These are phyloP conservation scores for Avena sativa DNA, from an alignment of 176 grass and related monocot species.

Conservation along the genomic window DNA sequence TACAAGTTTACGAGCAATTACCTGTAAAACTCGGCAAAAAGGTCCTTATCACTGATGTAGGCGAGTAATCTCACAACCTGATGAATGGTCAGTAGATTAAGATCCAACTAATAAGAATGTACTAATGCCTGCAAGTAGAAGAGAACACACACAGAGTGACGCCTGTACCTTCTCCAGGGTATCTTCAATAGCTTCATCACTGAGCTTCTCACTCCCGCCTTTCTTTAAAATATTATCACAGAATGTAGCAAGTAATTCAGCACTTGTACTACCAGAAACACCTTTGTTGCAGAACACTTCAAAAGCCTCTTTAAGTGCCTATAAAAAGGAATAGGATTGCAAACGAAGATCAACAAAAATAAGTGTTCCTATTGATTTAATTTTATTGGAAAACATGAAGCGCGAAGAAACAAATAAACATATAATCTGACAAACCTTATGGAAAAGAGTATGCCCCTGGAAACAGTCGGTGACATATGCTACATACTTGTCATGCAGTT, in stretches of 20 bases:
- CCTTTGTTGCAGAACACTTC: slow-evolving; percentile 97
- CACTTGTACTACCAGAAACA: slow-evolving; percentile 88
- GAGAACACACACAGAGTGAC: slow-evolving; percentile 9
- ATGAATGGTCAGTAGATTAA: slow-evolving; percentile 34
- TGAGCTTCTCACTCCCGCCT: slow-evolving; percentile 93
- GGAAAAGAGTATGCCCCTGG: slow-evolving; percentile 88
- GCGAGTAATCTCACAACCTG: slow-evolving; percentile 96
- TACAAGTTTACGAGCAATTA: slow-evolving; percentile 37
- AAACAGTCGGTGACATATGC: slow-evolving; percentile 90
- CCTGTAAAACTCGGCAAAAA: slow-evolving; percentile 98
- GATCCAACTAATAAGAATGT: slow-evolving; percentile 5
- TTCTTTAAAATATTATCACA: slow-evolving; percentile 98
- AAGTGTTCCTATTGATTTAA: background rate
- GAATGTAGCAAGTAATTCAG: slow-evolving; percentile 83
- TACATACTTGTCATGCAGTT: slow-evolving; percentile 93
- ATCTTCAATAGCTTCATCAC: slow-evolving; percentile 97
- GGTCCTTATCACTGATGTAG: slow-evolving; percentile 93
- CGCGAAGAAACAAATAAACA: slow-evolving; percentile 17
- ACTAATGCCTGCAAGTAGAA: slow-evolving; percentile 18
- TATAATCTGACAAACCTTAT: slow-evolving; percentile 69
- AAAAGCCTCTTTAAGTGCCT: slow-evolving; percentile 97
- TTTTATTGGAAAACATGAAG: background rate
- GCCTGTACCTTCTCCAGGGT: slow-evolving; percentile 83
- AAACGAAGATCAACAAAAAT: background rate
- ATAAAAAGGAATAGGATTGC: slow-evolving; percentile 30